Base-by-base conservation (phyloP, 177 flowering plant genomes). In the Vitis hybrid region DNA sequence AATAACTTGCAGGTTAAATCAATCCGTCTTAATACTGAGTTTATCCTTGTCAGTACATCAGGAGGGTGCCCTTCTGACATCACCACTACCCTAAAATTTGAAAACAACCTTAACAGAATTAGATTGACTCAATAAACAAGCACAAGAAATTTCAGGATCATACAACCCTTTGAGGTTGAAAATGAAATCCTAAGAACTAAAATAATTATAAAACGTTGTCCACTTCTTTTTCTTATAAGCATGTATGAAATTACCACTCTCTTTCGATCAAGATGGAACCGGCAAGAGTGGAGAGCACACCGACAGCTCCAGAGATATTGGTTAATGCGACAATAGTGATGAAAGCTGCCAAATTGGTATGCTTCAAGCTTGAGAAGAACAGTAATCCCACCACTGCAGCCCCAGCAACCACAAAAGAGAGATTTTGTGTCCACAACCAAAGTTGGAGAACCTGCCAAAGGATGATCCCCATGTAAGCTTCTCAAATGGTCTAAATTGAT, bases 261-360 rank as follows among this genome's bases (percentile, higher is more conserved):
- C 97, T 86, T 83, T 95, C 97, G n/a, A 95, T 78, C 78, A 95
- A 77, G 72, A 95, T 92, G 63, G 95, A 86, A 19, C 98, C 95
- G 3, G 92, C 94, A 70, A 95, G 92, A 73, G 90, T 85, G 55
- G 98, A 88, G 64, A 95, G 95, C 52, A 85, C 90, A 53, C 83
- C 95, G 76, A 91, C 67, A 44, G 97, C 97, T 80, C 97, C 98
- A 12, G 90, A 83, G 50, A 95, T 14, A 76, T 92, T 90, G 22
- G 89, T 88, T 62, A 89, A 50, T 38, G 77, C 19, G 13, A 92
- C 77, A 51, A 95, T 87, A 6, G 74, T 71, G 49, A 83, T 66
- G 78, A 92, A 95, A 10, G 78, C 73, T 15, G 67, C 14, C 28
- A 79, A 78, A 69, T 82, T 70, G 10, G 84, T 70, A 18, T 67